A percentile compares a stretch with the other conserved stretches of the same genome.
Conservation (phyloP, 306 rosid genomes). For the Leucaena leucocephala region DNA sequence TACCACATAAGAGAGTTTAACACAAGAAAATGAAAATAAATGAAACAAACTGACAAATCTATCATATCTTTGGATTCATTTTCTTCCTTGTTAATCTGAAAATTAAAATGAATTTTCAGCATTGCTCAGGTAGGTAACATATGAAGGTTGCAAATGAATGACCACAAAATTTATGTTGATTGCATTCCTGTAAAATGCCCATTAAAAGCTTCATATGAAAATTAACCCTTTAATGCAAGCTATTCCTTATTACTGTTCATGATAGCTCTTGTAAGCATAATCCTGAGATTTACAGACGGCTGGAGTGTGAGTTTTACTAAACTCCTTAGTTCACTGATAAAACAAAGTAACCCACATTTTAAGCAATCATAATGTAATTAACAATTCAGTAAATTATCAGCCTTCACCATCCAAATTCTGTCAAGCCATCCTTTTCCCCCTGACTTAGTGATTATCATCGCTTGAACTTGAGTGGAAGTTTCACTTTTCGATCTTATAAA, state of each 20-base stretch:
- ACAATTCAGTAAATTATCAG: background rate
- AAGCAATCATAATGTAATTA: background rate
- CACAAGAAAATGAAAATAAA: slow-evolving; percentile 16
- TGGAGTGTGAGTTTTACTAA: background rate
- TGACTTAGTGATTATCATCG: slow-evolving; percentile 2
- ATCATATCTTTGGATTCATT: slow-evolving; percentile 1
- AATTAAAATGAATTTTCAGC: background rate
- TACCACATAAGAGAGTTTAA: slow-evolving; percentile 18
- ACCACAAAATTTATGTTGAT: background rate
- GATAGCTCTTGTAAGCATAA: slow-evolving; percentile 7
- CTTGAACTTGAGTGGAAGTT: slow-evolving; percentile 8
- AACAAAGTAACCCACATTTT: slow-evolving; percentile 25
- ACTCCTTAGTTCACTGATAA: background rate
- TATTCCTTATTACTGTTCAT: background rate
- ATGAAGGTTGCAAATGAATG: background rate
- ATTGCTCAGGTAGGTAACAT: background rate
- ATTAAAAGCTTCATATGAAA: background rate
- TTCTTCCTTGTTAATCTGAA: background rate
- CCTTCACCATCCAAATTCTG: background rate
- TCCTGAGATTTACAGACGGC: slow-evolving; percentile 13
- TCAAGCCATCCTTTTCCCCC: background rate
- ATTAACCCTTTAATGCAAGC: background rate
- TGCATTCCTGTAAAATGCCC: slow-evolving; percentile 23
- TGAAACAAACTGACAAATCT: slow-evolving; percentile 8
- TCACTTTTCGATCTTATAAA: background rate